Base-by-base conservation (phyloP, 441 rosid genomes). In the Syzygium malaccense region DNA sequence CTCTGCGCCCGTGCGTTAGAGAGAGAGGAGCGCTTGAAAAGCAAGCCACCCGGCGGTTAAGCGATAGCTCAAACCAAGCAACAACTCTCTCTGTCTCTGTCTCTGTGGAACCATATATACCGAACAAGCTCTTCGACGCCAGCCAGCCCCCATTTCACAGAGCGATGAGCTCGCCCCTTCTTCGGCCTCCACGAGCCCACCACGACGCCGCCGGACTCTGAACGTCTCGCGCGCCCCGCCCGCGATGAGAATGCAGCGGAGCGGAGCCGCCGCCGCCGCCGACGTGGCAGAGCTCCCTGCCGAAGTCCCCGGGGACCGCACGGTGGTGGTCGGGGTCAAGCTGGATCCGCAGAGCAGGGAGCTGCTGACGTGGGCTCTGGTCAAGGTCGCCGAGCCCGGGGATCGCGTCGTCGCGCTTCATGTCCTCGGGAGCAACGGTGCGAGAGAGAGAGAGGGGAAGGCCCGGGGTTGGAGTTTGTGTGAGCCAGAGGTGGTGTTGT, bases 291-390 rank as follows among this genome's bases (percentile, higher is more conserved):
- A 90, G 55, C 84, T 4, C 56, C 89, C 26, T n/a, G 87, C 66
- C 91, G 51, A 45, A 37, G 83, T 17, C 41, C 91, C 91, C 89
- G 92, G 89, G 58, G 93, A 89, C 51, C 94, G 94, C 80, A 94
- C 95, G 86, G 92, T 95, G 90, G 92, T 95, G 80, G 98, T 95
- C 60, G 96, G 96, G 17, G 94, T 95, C 88, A 95, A 95, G 92
- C 88, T 95, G 79, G 96, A 95, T 85, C 92, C 92, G 13, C 92
- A 90, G 86, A 94, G 98, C 86, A 92, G 94, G 89, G 98, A 95
- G 92, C 88, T 95, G 89, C 90, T 95, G 30, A 95, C 96, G 51
- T 95, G 98, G 98, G 94, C 96, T 92, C 87, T 95, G 90, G 96
- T 95, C 51, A 95, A 95, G 91, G 94, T 95, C 33, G 95, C 96